These are phyloP conservation scores for Diutina ranongensis DNA, from an alignment of 1,139 yeast species.

Conservation along the genomic window DNA sequence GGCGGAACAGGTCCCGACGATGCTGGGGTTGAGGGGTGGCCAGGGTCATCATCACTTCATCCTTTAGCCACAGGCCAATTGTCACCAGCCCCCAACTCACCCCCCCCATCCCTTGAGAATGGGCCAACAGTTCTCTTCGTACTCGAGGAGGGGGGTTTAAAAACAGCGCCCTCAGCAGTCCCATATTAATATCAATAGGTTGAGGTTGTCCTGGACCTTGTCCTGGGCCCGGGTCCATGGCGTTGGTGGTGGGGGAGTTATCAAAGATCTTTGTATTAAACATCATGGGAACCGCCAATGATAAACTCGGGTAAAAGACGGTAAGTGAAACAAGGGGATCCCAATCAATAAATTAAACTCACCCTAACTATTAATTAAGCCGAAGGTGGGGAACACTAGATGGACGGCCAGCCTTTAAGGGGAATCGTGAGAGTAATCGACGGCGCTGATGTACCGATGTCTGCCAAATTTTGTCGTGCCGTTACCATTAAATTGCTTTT, in stretches of 20 bases:
- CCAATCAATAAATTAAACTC: no score
- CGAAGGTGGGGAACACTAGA: no score
- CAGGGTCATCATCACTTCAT: constrained; percentile 59
- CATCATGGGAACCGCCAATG: not conserved
- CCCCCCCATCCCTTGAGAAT: constrained; percentile 96
- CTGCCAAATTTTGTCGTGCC: not conserved
- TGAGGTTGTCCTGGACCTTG: constrained; percentile 18
- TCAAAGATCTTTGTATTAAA: constrained; percentile 5
- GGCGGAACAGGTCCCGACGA: constrained; percentile 32
- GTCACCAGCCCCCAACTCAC: constrained; percentile 97
- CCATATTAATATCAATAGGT: constrained; percentile 38
- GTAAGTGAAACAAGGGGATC: not conserved
- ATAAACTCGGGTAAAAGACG: not conserved
- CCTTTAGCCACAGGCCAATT: constrained; percentile 92
- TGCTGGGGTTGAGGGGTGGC: constrained; percentile 12
- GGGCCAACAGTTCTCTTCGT: constrained; percentile 86
- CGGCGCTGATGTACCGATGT: not conserved
- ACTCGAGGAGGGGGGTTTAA: constrained; percentile 24
- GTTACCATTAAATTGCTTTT: not conserved
- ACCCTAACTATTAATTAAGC: no score
- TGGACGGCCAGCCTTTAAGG: not conserved
- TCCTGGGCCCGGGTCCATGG: not conserved
- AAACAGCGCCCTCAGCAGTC: constrained; percentile 24
- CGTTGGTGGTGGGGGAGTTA: not conserved
- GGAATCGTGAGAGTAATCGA: not conserved